A percentile compares a stretch with the other conserved stretches of the same genome.
Conservation (phyloP, 306 rosid genomes). For the Astragalus membranaceus region DNA sequence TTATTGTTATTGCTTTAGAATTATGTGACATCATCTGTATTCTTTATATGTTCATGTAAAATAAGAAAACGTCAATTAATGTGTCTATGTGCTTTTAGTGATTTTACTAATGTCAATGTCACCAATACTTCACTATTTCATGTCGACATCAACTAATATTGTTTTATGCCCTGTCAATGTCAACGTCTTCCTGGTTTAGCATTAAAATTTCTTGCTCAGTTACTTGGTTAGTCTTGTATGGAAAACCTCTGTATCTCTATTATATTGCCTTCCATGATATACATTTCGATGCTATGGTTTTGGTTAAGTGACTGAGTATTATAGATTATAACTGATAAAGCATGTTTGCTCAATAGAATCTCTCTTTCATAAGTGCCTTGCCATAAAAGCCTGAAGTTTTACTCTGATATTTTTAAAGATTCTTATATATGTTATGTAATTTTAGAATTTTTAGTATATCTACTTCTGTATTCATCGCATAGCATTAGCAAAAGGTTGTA, state of each 20-base stretch:
- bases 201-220: background rate
- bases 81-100: background rate
- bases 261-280: background rate
- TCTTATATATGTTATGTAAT: background rate
- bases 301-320: background rate
- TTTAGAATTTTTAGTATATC: background rate
- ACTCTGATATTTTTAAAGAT: background rate
- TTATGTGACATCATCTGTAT: background rate
- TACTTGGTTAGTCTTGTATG: background rate
- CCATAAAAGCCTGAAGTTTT: constrained; percentile 3
- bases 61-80: background rate
- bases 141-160: background rate
- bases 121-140: background rate
- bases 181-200: background rate
- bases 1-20: constrained; percentile 6
- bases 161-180: background rate
- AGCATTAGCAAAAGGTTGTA: background rate
- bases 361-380: background rate
- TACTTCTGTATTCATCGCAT: background rate
- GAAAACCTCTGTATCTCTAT: constrained; percentile 9
- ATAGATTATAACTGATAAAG: background rate
- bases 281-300: background rate
- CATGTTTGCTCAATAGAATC: background rate
- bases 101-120: background rate
- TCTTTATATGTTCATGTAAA: background rate